Conservation (phyloP, 2,329 filamentous ascomycete species). For the Trichocomaceae sp. region DNA sequence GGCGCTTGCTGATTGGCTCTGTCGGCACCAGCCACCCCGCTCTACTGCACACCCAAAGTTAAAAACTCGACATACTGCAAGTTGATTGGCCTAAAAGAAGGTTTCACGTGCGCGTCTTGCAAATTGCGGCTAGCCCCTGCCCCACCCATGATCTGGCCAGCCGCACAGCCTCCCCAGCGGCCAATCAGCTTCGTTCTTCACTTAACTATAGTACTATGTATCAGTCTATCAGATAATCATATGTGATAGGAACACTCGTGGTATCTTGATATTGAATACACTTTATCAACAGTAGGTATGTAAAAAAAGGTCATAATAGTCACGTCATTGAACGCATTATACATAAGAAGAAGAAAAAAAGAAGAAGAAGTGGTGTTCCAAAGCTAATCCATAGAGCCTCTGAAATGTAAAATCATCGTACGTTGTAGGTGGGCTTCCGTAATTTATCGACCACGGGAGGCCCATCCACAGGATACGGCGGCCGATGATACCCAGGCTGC, state of each 20-base stretch:
- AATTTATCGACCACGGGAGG: slow-evolving; percentile 81
- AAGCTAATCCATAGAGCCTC: background rate
- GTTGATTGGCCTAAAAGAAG: background rate
- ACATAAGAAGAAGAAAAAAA: background rate
- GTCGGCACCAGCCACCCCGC: background rate
- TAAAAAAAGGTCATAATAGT: background rate
- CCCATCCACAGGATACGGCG: slow-evolving; percentile 74
- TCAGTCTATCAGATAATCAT: too few relatives aligned
- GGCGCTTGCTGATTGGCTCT: background rate
- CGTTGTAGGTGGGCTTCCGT: slow-evolving; percentile 69
- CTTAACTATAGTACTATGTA: too few relatives aligned
- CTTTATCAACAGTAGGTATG: background rate
- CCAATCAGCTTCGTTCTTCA: background rate
- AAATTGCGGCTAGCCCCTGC: background rate
- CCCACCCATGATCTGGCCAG: background rate
- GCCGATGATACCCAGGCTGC: slow-evolving; percentile 24
- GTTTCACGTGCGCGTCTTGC: background rate
- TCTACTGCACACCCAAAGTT: background rate
- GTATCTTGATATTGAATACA: slow-evolving; percentile 5
- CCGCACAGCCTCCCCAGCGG: background rate
- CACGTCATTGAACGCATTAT: background rate
- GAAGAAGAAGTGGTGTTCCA: background rate
- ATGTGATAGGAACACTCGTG: background rate
- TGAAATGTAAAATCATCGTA: slow-evolving; percentile 32
- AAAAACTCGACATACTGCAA: background rate